Conservation (phyloP, 169 alveolate species). For the Babesia ovata region DNA sequence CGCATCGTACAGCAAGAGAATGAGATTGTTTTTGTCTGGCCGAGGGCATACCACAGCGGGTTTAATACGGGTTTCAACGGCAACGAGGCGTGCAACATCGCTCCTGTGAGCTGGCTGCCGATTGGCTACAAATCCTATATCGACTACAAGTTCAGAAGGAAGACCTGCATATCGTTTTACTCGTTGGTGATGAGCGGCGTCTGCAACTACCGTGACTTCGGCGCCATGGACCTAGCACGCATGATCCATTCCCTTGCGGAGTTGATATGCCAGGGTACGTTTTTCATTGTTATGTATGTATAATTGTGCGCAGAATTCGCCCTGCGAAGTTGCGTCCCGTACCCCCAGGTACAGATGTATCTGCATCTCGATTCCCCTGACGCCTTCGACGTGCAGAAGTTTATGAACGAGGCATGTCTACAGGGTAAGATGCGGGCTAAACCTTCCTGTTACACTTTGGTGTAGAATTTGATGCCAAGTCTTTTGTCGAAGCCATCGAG, state of each 20-base stretch:
- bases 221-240: slow-evolving; percentile 19
- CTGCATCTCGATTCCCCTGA: slow-evolving; percentile 15
- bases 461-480: slow-evolving; percentile 35
- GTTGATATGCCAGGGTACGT: slow-evolving; percentile 47
- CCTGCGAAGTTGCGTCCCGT: slow-evolving; percentile 6
- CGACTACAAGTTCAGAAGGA: slow-evolving; percentile 73
- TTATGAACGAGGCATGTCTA: slow-evolving; percentile 4
- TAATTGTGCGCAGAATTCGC: slow-evolving; percentile 23
- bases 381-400: slow-evolving; percentile 5
- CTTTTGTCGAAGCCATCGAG: slow-evolving; percentile 28
- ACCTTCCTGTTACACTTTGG: not conserved
- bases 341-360: slow-evolving; percentile 63
- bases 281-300: not conserved
- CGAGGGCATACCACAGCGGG: slow-evolving; percentile 92
- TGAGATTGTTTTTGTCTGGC: slow-evolving; percentile 89
- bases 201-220: slow-evolving; percentile 42
- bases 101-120: slow-evolving; percentile 86
- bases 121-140: slow-evolving; percentile 77
- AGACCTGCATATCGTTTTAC: slow-evolving; percentile 79
- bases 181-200: slow-evolving; percentile 57
- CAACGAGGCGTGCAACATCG: slow-evolving; percentile 95
- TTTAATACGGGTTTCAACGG: slow-evolving; percentile 92
- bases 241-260: slow-evolving; percentile 28
- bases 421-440: not conserved
- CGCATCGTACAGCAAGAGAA: slow-evolving; percentile 85